Conservation (phyloP, 148 eudicot species). For the Spergularia marina region DNA sequence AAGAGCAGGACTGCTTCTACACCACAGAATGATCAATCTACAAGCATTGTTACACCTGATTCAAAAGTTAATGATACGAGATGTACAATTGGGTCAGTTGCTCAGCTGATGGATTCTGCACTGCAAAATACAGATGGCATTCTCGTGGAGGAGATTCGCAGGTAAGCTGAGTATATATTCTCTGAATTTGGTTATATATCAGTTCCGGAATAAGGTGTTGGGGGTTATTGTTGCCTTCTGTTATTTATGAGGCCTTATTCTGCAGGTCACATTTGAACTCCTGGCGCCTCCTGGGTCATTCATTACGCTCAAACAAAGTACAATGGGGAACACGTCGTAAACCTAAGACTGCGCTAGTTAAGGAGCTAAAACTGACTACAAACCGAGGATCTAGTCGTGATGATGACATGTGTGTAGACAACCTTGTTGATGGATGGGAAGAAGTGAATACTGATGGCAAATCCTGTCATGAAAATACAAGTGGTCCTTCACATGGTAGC, state of each 20-base stretch:
- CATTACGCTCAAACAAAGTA: slow-evolving; percentile 48
- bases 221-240: background rate
- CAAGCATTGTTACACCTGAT: slow-evolving; percentile 24
- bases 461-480: slow-evolving; percentile 29
- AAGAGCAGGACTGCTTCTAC: slow-evolving; percentile 44
- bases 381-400: slow-evolving; percentile 41
- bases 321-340: slow-evolving; percentile 73
- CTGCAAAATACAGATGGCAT: slow-evolving; percentile 42
- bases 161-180: slow-evolving; percentile 30
- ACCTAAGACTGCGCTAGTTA: slow-evolving; percentile 61
- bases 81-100: slow-evolving; percentile 36
- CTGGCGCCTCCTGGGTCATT: slow-evolving; percentile 59
- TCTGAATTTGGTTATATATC: no score
- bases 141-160: slow-evolving; percentile 51
- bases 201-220: no score
- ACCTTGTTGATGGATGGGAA: slow-evolving; percentile 55
- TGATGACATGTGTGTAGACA: slow-evolving; percentile 51
- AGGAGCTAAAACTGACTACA: slow-evolving; percentile 67
- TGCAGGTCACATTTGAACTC: slow-evolving; percentile 69
- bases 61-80: slow-evolving; percentile 22
- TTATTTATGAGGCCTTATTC: slow-evolving; percentile 16
- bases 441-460: slow-evolving; percentile 34
- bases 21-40: slow-evolving; percentile 34
- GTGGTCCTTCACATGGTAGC: slow-evolving; percentile 25
- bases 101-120: slow-evolving; percentile 62